Percentiles rank a stretch among this genome's conserved stretches.
Evolutionary conservation across 257 asterid genomes (phyloP).

Genomic region (Verbena officinalis): DNA sequence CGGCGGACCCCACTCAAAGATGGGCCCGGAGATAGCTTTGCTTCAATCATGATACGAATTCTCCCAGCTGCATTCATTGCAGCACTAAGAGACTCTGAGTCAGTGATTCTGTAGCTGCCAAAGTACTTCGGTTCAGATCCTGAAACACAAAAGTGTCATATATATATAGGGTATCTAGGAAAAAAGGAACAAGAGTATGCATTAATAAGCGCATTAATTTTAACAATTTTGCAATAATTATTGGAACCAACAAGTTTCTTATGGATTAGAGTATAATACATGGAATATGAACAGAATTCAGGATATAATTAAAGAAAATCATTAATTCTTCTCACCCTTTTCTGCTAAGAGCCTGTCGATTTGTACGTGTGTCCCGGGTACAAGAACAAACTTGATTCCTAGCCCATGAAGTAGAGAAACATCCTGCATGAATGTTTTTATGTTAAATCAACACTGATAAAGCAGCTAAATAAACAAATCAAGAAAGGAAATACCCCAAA

Average conservation of each 20-base stretch:
- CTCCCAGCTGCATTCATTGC: conserved; percentile 92
- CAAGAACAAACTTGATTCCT: conserved; percentile 95
- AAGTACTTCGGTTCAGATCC: conserved; percentile 83
- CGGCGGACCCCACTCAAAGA: conserved; percentile 83
- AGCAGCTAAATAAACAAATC: background rate
- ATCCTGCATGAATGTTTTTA: conserved; percentile 55
- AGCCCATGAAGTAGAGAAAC: conserved; percentile 90
- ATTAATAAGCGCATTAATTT: background rate
- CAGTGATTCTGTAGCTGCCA: conserved; percentile 95
- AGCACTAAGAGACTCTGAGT: conserved; percentile 81
- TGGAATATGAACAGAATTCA: conserved; percentile 6
- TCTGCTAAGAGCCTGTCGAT: conserved; percentile 78
- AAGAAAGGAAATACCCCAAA: conserved; percentile 2
- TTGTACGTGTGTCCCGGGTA: conserved; percentile 94
- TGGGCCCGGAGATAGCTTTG: conserved; percentile 94
- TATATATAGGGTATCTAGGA: background rate
- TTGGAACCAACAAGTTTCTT: background rate
- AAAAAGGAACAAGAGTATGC: conserved; percentile 6
- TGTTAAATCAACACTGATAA: background rate
- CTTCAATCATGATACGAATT: conserved; percentile 76
- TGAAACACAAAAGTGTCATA: conserved; percentile 33
- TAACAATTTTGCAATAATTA: background rate
- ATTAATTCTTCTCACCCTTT: conserved; percentile 52
- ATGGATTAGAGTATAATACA: background rate
- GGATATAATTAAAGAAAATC: conserved; percentile 5